Evolutionary conservation across 2,329 filamentous ascomycete genomes (phyloP), one percentile per base, ranked within the genome.

Genomic region (Dactylellina sp.): DNA sequence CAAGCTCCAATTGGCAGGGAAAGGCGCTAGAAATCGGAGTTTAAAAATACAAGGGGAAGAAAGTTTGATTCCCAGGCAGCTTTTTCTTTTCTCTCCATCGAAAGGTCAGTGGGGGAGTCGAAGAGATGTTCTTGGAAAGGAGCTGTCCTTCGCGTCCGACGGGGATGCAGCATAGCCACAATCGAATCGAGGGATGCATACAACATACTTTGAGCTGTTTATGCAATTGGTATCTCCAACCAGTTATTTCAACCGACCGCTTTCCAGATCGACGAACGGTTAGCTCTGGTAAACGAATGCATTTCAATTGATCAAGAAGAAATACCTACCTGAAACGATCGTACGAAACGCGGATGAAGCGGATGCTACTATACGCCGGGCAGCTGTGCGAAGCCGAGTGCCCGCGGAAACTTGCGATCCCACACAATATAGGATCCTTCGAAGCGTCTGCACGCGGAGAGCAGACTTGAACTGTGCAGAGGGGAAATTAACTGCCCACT

Each of bases 81-180:
- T 4, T 32, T 44, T 42, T 18, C 39, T 14, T 42, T 42, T 37
- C 14, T 37, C 35, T 37, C 35, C 16, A 3, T 42, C 16, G 28
- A 32, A 9, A 32, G 28, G 28, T 32, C 28, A 5, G 28, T 32
- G 28, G 28, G 28, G 28, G 28, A 32, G 28, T 9, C 28, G 28
- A 32, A 32, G 28, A 32, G 28, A 32, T 32, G 28, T 32, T 32
- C 28, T 32, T 32, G 28, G 14, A 52, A 47, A 24, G 40, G 28
- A 37, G 40, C 40, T 49, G 53, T 42, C 52, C 50, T 59, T 52
- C 53, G 49, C 53, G 63, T 66, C 52, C 50, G 44, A 50, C 46
- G 63, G 56, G 53, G 63, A 68, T 68, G 63, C 63, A 68, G 63
- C 63, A 68, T 68, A 68, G 63, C 63, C 63, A 68, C 63, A 68